Percentiles rank a stretch among this genome's conserved stretches.
Conservation (phyloP, 129 eudicot species). For the Dittrichia graveolens region DNA sequence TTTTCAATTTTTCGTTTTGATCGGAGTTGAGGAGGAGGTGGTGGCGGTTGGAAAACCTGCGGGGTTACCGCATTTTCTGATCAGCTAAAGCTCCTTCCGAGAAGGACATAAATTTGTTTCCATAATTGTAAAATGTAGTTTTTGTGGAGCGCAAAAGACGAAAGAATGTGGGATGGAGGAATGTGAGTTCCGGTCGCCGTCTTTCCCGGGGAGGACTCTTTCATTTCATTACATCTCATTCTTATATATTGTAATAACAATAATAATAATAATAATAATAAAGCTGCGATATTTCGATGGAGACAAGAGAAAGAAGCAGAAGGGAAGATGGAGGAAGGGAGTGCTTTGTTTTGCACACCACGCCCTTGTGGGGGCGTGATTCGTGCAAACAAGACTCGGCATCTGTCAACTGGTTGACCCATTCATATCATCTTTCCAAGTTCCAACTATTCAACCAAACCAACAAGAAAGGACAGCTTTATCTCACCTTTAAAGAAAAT, state of each 20-base stretch:
- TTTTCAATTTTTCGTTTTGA: constrained; percentile 4
- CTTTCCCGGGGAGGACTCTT: constrained; percentile 36
- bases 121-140: background rate
- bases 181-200: constrained; percentile 30
- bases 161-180: constrained; percentile 44
- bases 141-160: constrained; percentile 47
- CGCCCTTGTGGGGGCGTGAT: constrained; percentile 21
- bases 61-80: constrained; percentile 18
- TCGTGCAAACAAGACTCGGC: background rate
- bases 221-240: background rate
- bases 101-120: background rate
- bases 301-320: constrained; percentile 1
- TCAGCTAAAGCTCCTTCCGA: constrained; percentile 17
- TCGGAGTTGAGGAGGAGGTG: constrained; percentile 8
- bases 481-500: background rate
- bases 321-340: constrained; percentile 14
- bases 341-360: background rate
- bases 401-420: background rate
- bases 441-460: constrained; percentile 18
- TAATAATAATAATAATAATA: background rate
- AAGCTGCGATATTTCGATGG: constrained; percentile 24
- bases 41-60: constrained; percentile 1
- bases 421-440: background rate
- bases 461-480: constrained; percentile 33
- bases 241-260: no score